Evolutionary conservation across 441 rosid genomes (phyloP), one percentile per base, ranked within the genome.

Genomic region (Erodium moschatum): DNA sequence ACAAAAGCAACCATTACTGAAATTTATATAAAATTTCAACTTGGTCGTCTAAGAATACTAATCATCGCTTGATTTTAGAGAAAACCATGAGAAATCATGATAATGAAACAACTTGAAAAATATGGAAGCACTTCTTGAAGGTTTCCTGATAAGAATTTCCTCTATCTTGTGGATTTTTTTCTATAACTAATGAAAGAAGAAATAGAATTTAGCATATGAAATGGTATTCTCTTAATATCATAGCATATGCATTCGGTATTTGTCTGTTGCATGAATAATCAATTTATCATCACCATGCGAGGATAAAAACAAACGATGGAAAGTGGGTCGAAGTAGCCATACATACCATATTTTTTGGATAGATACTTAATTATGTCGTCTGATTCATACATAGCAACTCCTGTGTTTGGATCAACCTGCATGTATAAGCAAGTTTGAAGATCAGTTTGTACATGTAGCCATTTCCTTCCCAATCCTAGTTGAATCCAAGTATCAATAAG

Each of bases 371-470:
- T 89, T 74, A 92, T 92, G 63, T 78, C 91, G 75, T 92, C 96
- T 18, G 98, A 92, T 81, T 92, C 98, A 69, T 92, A 92, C 92
- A 92, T 90, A 56, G 97, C 79, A 75, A 84, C 86, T 69, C 96
- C 97, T 15, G 96, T 86, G 77, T 92, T 92, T 60, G 97, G 98
- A 84, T 92, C 98, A 56, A 92, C 92, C 96, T 92, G 86, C 77
- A 81, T 16, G 61, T 54, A 54, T 16, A 54, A 13, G 21, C 2
- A 16, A 7, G 1, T 18, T 54, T 20, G 6, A 54, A 54, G 20
- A 16, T 16, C 24, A 54, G 20, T 54, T 54, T 19, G 9, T 18
- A 54, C 20, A 16, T 54, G 20, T 18, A 54, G 20, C 1, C 21
- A 18, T 54, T 19, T 52, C 60, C 16, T 52, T 11, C 33, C 2